Base-by-base conservation (phyloP, 352 stramenopile genomes). In the Phytophthora brassicae region DNA sequence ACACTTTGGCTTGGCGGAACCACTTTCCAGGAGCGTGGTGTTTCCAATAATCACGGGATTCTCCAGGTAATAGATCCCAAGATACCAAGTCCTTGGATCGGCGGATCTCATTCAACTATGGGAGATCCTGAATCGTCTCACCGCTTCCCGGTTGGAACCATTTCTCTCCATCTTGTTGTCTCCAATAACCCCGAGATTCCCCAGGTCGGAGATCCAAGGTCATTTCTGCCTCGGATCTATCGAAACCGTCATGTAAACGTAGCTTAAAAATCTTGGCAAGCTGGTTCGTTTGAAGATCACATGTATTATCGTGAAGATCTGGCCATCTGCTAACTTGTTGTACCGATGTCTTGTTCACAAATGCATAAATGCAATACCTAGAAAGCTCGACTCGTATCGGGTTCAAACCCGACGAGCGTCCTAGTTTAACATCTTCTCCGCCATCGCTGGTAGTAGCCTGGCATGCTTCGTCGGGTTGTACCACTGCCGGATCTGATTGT, bases 101-200 rank as follows among this genome's bases (percentile, higher is more conserved):
- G 39, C 17, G 17, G 22, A 28, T 1, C 28, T 46, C 39, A 8
- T 7, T 28, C 3, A 46, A 6, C 2, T 20, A 16, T 5, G 35
- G 23, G 13, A 4, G 44, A 39, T 39, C 16, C 6, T 6, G 44
- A n/a, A 3, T 28, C 44, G 38, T 12, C 14, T 41, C 35, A 22
- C 6, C 35, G 20, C 2, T 6, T 12, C 26, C 29, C 7, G 28
- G 46, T 13, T 42, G 28, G 19, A 53, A 53, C 45, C 45, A 53
- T n/a, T 4, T 42, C 24, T 19, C 29, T 28, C n/a, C 11, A 19
- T 39, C 28, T 8, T 24, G 44, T 29, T 75, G 28, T 14, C 47
- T 31, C 62, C 62, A 75, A 12, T 63, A 75, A 0, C 62, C 62
- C 2, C 48, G 53, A n/a, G n/a, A n/a, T n/a, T n/a, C n/a, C n/a